These are phyloP conservation scores for Coemansia sp. DNA, from an alignment of 192 early-diverging fungal genomes.

Conservation along the genomic window DNA sequence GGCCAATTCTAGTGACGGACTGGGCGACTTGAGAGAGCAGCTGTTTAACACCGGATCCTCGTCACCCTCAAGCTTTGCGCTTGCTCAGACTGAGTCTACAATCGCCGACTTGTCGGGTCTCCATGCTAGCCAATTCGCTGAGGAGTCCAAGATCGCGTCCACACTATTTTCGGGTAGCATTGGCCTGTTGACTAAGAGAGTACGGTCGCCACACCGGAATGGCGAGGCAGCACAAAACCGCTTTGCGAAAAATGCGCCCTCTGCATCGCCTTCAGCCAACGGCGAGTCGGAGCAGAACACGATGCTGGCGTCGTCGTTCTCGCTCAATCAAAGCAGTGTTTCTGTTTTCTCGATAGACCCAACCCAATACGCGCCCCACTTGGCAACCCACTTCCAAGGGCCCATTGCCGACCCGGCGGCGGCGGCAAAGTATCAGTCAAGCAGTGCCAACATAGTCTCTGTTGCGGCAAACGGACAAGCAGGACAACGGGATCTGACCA, in stretches of 20 bases:
- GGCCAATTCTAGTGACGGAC: background rate
- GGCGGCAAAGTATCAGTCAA: conserved; percentile 8
- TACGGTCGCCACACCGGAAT: background rate
- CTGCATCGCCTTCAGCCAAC: background rate
- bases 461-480: conserved; percentile 28
- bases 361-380: background rate
- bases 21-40: background rate
- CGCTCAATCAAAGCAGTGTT: conserved; percentile 12
- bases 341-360: background rate
- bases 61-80: conserved; percentile 1
- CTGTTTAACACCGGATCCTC: background rate
- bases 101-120: background rate
- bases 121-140: background rate
- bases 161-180: background rate
- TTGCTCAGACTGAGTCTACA: background rate
- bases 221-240: background rate
- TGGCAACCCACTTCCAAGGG: background rate
- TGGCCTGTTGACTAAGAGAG: conserved; percentile 4
- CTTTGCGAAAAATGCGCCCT: too few species aligned
- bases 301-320: conserved; percentile 18
- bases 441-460: conserved; percentile 21
- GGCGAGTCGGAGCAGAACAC: background rate
- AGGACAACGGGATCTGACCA: conserved; percentile 49
- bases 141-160: background rate
- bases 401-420: conserved; percentile 15